phyloP scores from a whole-genome alignment of 768 basidiomycete species.

The Lactarius sp. region DNA sequence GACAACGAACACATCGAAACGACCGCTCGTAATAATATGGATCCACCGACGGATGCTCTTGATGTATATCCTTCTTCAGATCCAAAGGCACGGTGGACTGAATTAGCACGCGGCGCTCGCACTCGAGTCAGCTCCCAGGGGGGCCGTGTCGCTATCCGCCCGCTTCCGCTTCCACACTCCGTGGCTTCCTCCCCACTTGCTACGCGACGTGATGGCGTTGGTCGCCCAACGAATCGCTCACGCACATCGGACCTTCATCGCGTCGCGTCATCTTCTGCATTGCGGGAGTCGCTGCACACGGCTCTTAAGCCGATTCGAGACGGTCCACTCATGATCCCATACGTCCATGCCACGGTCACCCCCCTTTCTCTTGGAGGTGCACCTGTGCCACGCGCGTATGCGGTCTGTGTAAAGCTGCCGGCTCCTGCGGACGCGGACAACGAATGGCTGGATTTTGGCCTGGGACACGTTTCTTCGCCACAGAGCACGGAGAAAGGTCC shows the following conservation, averaged over 20 bases:
- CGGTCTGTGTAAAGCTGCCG: constrained; percentile 52
- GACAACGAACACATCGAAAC: constrained; percentile 57
- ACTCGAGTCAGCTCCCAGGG: constrained; percentile 61
- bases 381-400: constrained; percentile 45
- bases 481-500: constrained; percentile 26
- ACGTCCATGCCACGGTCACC: constrained; percentile 49
- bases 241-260: constrained; percentile 27
- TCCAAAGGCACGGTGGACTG: constrained; percentile 58
- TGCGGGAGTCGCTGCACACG: constrained; percentile 30
- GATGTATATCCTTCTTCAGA: constrained; percentile 62
- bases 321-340: constrained; percentile 59
- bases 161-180: constrained; percentile 32
- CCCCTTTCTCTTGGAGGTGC: constrained; percentile 36
- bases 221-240: constrained; percentile 27
- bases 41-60: constrained; percentile 39
- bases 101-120: constrained; percentile 53
- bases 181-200: constrained; percentile 15
- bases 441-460: constrained; percentile 75
- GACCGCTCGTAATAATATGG: constrained; percentile 56
- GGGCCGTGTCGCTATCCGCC: constrained; percentile 51
- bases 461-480: constrained; percentile 42
- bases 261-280: constrained; percentile 25
- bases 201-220: constrained; percentile 22
- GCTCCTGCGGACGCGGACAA: constrained; percentile 54
- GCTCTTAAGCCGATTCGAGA: constrained; percentile 41